Conservation (phyloP, 2,329 filamentous ascomycete genomes). For the Sporothrix euskadiensis region DNA sequence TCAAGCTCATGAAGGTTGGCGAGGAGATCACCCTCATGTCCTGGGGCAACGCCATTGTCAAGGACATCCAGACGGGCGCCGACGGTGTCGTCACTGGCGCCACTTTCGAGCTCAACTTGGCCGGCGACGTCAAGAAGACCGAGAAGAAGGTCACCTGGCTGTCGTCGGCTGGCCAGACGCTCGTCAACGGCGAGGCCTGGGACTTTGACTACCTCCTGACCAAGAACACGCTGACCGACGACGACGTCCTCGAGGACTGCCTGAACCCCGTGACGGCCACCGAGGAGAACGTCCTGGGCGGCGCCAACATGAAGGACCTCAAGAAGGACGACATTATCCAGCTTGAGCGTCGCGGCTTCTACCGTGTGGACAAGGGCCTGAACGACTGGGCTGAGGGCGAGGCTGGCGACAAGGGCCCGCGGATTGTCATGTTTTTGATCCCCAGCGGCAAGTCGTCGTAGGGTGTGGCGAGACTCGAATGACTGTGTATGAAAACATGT, state of each 20-base stretch:
- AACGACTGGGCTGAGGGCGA: slow-evolving; percentile 52
- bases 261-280: slow-evolving; percentile 74
- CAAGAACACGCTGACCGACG: slow-evolving; percentile 90
- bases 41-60: slow-evolving; percentile 88
- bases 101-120: slow-evolving; percentile 83
- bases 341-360: slow-evolving; percentile 91
- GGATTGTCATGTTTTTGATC: slow-evolving; percentile 58
- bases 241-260: slow-evolving; percentile 82
- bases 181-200: slow-evolving; percentile 81
- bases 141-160: slow-evolving; percentile 98
- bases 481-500: background rate
- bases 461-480: background rate
- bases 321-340: slow-evolving; percentile 92
- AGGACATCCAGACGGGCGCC: slow-evolving; percentile 58
- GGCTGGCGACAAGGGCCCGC: slow-evolving; percentile 50
- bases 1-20: slow-evolving; percentile 73
- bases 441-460: slow-evolving; percentile 53
- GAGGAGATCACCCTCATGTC: slow-evolving; percentile 97
- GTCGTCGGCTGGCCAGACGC: slow-evolving; percentile 69
- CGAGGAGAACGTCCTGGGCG: slow-evolving; percentile 73
- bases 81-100: slow-evolving; percentile 63
- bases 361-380: slow-evolving; percentile 72
- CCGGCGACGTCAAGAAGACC: slow-evolving; percentile 91
- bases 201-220: slow-evolving; percentile 95
- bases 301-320: slow-evolving; percentile 74